Base-by-base conservation (phyloP, 2,329 filamentous ascomycete species). In the Diplodia scrobiculata region DNA sequence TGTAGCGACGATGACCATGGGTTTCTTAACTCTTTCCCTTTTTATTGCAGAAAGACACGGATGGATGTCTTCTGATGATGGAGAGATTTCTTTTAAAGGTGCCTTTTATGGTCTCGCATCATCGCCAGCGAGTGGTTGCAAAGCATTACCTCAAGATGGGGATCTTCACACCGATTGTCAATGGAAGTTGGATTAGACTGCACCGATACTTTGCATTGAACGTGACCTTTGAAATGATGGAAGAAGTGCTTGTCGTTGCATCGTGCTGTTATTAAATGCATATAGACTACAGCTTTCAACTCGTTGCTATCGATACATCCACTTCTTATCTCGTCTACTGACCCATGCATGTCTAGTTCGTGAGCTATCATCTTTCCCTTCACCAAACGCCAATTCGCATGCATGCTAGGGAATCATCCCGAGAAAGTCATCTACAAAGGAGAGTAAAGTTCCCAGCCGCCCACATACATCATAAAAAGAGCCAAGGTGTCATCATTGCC, bases 131-230 rank as follows among this genome's bases (percentile, higher is more conserved):
- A 50, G 41, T 36, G 58, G 45, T 62, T 50, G 58, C 45, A 62
- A 50, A 62, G 58, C 58, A 47, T 62, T 29, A 36, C 29, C 58
- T 62, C 41, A 50, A 50, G 41, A 50, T 50, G 51, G 58, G 58
- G 58, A 62, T 50, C 58, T 62, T 47, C 32, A 47, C 58, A 38
- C 45, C 45, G 21, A 62, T 38, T 62, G 45, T 50, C 41, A 62
- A 62, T 62, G 38, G 48, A 60, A 60, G 36, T 62, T 62, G 58
- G 58, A 51, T 62, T 62, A 62, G 45, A 62, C 45, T 62, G 58
- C 52, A 34, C 32, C 19, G 14, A 17, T 53, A 29, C 11, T 50
- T 13, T 19, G 19, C 47, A 21, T 19, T 50, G 47, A n/a, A 53
- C 7, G 27, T 53, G 50, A 53, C 14, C 17, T 29, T 10, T 17